Percentiles rank a stretch among this genome's conserved stretches.
Evolutionary conservation across 2,329 filamentous ascomycete species (phyloP).

Genomic region (Dothistroma septosporum): DNA sequence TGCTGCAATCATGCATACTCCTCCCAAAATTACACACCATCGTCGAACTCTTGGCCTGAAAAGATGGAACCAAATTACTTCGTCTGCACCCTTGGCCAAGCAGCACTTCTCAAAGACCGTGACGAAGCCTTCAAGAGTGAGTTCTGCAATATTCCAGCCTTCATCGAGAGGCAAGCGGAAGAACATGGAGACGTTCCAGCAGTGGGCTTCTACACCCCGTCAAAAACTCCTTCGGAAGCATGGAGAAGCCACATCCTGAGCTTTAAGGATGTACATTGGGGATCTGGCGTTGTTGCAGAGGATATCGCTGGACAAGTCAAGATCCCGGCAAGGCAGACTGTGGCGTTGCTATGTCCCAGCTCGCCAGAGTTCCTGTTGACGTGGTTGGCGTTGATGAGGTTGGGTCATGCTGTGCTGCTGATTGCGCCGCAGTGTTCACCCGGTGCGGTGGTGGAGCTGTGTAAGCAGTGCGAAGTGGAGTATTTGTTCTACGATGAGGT

Average conservation of each 20-base stretch:
- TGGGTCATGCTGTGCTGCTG: constrained; percentile 54
- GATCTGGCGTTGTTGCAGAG: constrained; percentile 37
- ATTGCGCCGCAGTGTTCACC: constrained; percentile 51
- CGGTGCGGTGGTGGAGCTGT: constrained; percentile 52
- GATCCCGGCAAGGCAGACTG: constrained; percentile 30
- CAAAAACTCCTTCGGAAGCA: constrained; percentile 1
- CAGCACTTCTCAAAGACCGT: constrained; percentile 37
- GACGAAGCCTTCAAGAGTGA: constrained; percentile 25
- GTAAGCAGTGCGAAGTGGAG: constrained; percentile 42
- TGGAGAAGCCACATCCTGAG: constrained; percentile 32
- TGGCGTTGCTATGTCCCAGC: constrained; percentile 56
- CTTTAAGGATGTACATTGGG: constrained; percentile 35
- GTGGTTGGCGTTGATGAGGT: constrained; percentile 57
- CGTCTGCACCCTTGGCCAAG: constrained; percentile 58
- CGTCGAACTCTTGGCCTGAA: not conserved
- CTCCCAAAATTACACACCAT: not conserved
- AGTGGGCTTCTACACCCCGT: constrained; percentile 47
- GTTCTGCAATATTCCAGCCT: constrained; percentile 47
- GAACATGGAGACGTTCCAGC: constrained; percentile 41
- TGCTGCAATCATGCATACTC: not conserved
- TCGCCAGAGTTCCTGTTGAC: constrained; percentile 55
- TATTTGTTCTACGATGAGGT: constrained; percentile 47
- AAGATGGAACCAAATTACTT: constrained; percentile 49
- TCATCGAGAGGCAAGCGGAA: constrained; percentile 49
- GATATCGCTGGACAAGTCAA: constrained; percentile 23